Evolutionary conservation across 106 monocot species (phyloP).

Genomic region (Dioscorea dumetorum): DNA sequence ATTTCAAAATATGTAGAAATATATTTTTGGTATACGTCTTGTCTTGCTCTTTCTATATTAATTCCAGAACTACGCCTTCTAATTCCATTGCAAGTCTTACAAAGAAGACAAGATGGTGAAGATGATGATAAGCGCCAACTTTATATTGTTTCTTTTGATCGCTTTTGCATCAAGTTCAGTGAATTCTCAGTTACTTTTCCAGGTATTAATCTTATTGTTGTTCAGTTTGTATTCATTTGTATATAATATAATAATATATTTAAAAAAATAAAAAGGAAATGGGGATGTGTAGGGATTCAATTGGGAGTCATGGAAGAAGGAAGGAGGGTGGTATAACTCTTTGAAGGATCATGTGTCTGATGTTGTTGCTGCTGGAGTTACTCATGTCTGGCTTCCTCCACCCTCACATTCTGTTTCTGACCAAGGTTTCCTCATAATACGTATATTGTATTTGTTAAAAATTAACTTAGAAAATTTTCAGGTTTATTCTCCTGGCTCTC

Average conservation of each 20-base stretch:
- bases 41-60: too few relatives aligned
- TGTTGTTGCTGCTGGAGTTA: conserved; percentile 32
- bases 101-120: too few relatives aligned
- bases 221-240: background rate
- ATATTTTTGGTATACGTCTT: too few relatives aligned
- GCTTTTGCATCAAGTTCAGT: conserved; percentile 11
- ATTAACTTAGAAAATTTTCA: too few relatives aligned
- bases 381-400: conserved; percentile 78
- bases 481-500: too few relatives aligned
- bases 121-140: too few relatives aligned
- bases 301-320: conserved; percentile 73
- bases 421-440: conserved; percentile 29
- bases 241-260: background rate
- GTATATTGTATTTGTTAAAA: too few relatives aligned
- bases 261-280: background rate
- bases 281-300: conserved; percentile 42
- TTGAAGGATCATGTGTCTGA: conserved; percentile 29
- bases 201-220: conserved; percentile 8
- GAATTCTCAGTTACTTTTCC: conserved; percentile 22
- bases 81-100: too few relatives aligned
- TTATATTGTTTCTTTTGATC: background rate
- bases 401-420: conserved; percentile 49
- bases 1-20: too few relatives aligned
- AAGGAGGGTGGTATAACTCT: conserved; percentile 64
- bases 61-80: too few relatives aligned